phyloP scores from a whole-genome alignment of 148 eudicot genomes.

The Rhododendron simsii region DNA sequence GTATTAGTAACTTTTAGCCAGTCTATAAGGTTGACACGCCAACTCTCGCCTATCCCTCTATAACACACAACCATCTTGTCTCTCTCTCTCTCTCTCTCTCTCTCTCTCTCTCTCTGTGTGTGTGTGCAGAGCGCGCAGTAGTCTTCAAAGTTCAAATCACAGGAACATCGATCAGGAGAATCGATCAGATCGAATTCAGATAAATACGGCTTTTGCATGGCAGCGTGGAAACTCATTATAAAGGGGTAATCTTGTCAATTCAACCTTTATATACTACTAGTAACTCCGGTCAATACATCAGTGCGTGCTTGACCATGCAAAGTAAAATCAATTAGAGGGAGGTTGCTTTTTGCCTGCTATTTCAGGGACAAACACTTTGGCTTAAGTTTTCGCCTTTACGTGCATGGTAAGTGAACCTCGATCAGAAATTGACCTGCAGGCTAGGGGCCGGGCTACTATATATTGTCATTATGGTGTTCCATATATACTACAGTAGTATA shows the following conservation, averaged over 20 bases:
- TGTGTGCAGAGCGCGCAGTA: too few species aligned
- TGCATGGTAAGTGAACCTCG: slow-evolving; percentile 47
- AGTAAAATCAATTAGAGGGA: neutral
- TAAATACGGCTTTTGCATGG: neutral
- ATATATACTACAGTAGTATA: too few species aligned
- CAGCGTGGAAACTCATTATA: neutral
- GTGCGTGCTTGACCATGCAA: slow-evolving; percentile 5
- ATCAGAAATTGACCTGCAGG: slow-evolving; percentile 3
- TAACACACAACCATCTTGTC: too few species aligned
- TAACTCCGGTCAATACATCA: neutral
- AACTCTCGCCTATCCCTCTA: too few species aligned
- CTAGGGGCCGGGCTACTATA: slow-evolving; percentile 2
- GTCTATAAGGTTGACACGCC: too few species aligned
- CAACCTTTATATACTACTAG: neutral
- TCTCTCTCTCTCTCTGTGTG: too few species aligned
- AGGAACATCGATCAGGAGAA: neutral
- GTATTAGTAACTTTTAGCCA: too few species aligned
- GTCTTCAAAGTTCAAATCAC: neutral
- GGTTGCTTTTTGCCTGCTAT: slow-evolving; percentile 36
- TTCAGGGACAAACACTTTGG: slow-evolving; percentile 26
- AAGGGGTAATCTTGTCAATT: neutral
- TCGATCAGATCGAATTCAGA: neutral
- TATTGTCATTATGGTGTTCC: neutral
- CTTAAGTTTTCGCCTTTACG: slow-evolving; percentile 37
- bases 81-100: too few species aligned